These are phyloP conservation scores for Pichia thaimueangensis DNA, from an alignment of 805 yeast genomes.

Conservation along the genomic window DNA sequence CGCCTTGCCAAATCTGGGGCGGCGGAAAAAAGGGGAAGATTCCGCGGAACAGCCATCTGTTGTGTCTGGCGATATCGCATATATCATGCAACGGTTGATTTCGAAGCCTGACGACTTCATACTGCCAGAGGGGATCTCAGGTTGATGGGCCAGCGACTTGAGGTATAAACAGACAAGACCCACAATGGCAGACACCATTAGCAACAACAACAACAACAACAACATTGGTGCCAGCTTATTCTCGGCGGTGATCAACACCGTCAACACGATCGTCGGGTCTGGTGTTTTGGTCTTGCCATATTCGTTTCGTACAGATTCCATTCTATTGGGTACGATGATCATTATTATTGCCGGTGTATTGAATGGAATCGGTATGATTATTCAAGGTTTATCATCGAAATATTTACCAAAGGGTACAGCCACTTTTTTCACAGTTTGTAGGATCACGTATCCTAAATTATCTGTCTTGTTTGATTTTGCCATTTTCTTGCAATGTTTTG, in stretches of 20 bases:
- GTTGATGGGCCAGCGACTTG: no score
- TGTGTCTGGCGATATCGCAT: no score
- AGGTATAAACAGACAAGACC: no score
- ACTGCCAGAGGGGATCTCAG: no score
- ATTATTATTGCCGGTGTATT: conserved; percentile 57
- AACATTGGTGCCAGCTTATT: conserved; percentile 38
- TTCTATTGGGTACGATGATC: conserved; percentile 49
- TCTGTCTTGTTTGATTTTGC: conserved; percentile 68
- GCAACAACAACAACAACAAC: no score
- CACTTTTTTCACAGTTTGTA: conserved; percentile 65
- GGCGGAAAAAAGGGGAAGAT: no score
- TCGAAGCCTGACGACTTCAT: no score
- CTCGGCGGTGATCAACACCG: conserved; percentile 60
- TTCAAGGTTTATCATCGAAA: conserved; percentile 54
- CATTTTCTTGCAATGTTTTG: conserved; percentile 72
- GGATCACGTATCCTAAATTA: conserved; percentile 64
- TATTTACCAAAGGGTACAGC: conserved; percentile 55
- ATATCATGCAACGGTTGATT: no score
- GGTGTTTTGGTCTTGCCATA: conserved; percentile 73
- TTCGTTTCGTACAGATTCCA: conserved; percentile 63
- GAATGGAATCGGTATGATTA: conserved; percentile 60
- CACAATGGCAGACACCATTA: no score
- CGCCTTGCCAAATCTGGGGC: no score
- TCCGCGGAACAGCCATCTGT: no score
- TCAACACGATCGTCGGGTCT: conserved; percentile 77